Percentiles rank a stretch among this genome's conserved stretches.
These are phyloP conservation scores for Tuber microsphaerosporum DNA, from an alignment of 495 filamentous ascomycete genomes.

Conservation along the genomic window DNA sequence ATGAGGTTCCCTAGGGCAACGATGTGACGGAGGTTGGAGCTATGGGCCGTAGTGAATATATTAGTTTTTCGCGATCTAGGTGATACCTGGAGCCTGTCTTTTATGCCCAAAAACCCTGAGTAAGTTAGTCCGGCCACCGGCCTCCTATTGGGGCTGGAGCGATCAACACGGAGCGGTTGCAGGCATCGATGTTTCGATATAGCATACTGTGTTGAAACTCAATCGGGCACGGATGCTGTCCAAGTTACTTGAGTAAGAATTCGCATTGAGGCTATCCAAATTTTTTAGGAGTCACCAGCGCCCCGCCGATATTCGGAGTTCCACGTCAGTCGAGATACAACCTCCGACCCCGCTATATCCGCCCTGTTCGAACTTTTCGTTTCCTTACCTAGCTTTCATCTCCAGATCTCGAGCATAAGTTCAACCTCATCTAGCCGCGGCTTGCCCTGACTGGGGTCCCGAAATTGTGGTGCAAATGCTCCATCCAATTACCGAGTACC, in stretches of 20 bases:
- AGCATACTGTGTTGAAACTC: background rate
- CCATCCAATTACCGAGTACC: background rate
- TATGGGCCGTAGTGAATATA: background rate
- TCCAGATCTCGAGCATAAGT: background rate
- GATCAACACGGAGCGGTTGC: background rate
- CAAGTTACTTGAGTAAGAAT: background rate
- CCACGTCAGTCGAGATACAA: background rate
- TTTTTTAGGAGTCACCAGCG: background rate
- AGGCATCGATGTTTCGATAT: background rate
- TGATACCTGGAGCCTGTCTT: background rate
- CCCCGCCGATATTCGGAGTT: background rate
- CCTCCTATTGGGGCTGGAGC: background rate
- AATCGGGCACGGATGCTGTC: background rate
- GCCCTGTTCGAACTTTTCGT: background rate
- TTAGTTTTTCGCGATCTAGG: background rate
- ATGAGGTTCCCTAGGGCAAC: background rate
- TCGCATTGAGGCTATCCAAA: background rate
- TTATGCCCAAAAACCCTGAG: background rate
- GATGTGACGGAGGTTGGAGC: background rate
- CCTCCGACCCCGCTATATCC: background rate
- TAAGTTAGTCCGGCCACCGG: background rate
- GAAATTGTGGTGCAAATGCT: background rate
- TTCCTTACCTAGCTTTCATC: background rate
- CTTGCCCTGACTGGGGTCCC: background rate
- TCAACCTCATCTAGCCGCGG: slow-evolving; percentile 2